These are phyloP conservation scores for Phytophthora ohioensis DNA, from an alignment of 352 stramenopile species.

Conservation along the genomic window DNA sequence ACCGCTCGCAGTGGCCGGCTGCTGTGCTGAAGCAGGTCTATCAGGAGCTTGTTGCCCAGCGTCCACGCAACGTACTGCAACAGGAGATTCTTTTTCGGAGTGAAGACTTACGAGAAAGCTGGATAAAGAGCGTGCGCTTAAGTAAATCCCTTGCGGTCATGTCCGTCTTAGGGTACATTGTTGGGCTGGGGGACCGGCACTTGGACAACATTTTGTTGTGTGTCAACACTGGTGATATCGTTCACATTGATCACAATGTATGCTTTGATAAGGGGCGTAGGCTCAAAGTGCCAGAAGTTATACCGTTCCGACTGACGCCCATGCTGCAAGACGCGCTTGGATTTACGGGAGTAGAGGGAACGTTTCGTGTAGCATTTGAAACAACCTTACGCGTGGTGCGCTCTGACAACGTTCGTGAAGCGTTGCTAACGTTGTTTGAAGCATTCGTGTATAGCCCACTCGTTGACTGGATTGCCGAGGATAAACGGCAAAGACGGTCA, in stretches of 20 bases:
- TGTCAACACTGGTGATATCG: slow-evolving; percentile 74
- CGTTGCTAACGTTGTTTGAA: slow-evolving; percentile 78
- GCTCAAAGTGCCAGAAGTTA: slow-evolving; percentile 91
- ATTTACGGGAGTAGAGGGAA: slow-evolving; percentile 76
- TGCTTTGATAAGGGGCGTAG: slow-evolving; percentile 91
- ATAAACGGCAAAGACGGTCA: slow-evolving; percentile 43
- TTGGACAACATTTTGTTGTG: slow-evolving; percentile 93
- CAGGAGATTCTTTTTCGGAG: slow-evolving; percentile 69
- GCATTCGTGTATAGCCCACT: slow-evolving; percentile 90
- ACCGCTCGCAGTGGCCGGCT: slow-evolving; percentile 70
- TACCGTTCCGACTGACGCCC: slow-evolving; percentile 91
- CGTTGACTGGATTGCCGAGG: slow-evolving; percentile 73
- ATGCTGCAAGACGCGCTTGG: slow-evolving; percentile 83
- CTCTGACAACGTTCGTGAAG: slow-evolving; percentile 67
- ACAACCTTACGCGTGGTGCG: slow-evolving; percentile 77
- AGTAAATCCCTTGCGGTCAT: slow-evolving; percentile 86
- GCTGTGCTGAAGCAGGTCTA: slow-evolving; percentile 74
- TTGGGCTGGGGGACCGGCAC: slow-evolving; percentile 92
- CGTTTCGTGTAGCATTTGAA: slow-evolving; percentile 79
- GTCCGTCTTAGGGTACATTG: slow-evolving; percentile 88
- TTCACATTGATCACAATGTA: slow-evolving; percentile 95
- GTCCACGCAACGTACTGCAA: slow-evolving; percentile 69
- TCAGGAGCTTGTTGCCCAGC: slow-evolving; percentile 68
- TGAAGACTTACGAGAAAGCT: slow-evolving; percentile 69
- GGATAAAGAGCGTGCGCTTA: slow-evolving; percentile 65